phyloP scores from a whole-genome alignment of 352 stramenopile genomes.

The Globisporangium polare region DNA sequence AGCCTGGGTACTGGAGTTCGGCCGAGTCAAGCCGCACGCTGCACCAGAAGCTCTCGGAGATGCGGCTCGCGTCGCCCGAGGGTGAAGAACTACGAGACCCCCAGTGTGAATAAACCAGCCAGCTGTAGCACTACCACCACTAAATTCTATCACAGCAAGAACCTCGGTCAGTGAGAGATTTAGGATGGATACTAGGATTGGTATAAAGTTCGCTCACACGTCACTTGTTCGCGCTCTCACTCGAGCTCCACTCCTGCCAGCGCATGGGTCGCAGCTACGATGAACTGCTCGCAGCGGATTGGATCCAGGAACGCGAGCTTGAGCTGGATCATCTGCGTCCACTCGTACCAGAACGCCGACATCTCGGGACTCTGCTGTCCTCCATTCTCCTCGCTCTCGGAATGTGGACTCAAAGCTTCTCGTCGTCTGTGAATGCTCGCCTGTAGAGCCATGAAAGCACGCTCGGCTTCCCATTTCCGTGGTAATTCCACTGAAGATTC shows the following conservation, averaged over 20 bases:
- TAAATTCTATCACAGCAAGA: not conserved
- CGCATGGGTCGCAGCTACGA: constrained; percentile 2
- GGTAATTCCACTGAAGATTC: not conserved
- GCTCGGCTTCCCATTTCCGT: constrained; percentile 5
- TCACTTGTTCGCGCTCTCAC: too few species aligned
- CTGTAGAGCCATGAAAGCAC: constrained; percentile 3
- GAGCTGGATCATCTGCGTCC: constrained; percentile 37
- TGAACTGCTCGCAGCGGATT: constrained; percentile 20
- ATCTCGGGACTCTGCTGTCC: not conserved
- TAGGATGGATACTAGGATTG: too few species aligned
- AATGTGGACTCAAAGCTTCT: not conserved
- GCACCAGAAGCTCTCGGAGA: constrained; percentile 17
- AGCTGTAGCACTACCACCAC: not conserved
- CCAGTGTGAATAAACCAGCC: not conserved
- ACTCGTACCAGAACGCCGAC: constrained; percentile 17
- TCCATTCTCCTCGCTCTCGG: not conserved
- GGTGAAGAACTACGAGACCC: not conserved
- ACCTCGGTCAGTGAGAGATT: not conserved
- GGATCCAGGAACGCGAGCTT: constrained; percentile 45
- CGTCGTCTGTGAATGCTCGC: constrained; percentile 2
- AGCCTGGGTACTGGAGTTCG: constrained; percentile 19
- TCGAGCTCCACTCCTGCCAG: not conserved
- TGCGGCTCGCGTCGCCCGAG: constrained; percentile 13
- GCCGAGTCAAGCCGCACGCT: constrained; percentile 20
- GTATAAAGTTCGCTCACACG: too few species aligned